phyloP scores from a whole-genome alignment of 495 filamentous ascomycete genomes.

The Amphirosellinia nigrospora region DNA sequence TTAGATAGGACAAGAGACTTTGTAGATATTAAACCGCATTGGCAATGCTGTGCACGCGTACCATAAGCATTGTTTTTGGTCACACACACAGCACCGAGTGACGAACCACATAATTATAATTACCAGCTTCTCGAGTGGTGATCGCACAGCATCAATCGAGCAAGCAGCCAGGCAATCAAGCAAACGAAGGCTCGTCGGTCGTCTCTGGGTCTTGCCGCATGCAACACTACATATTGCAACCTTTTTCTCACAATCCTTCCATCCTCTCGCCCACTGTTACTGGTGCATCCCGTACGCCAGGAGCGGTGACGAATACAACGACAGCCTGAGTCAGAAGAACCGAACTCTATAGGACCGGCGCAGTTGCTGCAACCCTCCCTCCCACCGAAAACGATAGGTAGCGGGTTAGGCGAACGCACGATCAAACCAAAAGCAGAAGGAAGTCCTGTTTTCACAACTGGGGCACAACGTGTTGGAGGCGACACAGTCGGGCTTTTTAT shows the following conservation, averaged over 20 bases:
- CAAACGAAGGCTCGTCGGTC: not conserved
- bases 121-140: not conserved
- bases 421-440: constrained; percentile 7
- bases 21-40: constrained; percentile 8
- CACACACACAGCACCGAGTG: not conserved
- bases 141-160: not conserved
- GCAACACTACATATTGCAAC: constrained; percentile 11
- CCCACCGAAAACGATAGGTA: not conserved
- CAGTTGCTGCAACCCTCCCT: constrained; percentile 12
- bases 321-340: constrained; percentile 18
- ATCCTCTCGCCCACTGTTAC: not conserved
- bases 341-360: constrained; percentile 18
- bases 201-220: constrained; percentile 15
- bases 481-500: not conserved
- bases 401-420: not conserved
- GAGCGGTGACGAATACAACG: constrained; percentile 16
- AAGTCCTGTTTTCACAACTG: not conserved
- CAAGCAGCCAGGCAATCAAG: constrained; percentile 1
- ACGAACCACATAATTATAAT: constrained; percentile 2
- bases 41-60: constrained; percentile 7
- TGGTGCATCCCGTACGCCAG: not conserved
- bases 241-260: constrained; percentile 19
- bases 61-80: constrained; percentile 11
- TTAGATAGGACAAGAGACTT: not conserved
- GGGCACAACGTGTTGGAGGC: not conserved